Base-by-base conservation (phyloP, 2,329 filamentous ascomycete species). In the Macrophomina pseudophaseolina region DNA sequence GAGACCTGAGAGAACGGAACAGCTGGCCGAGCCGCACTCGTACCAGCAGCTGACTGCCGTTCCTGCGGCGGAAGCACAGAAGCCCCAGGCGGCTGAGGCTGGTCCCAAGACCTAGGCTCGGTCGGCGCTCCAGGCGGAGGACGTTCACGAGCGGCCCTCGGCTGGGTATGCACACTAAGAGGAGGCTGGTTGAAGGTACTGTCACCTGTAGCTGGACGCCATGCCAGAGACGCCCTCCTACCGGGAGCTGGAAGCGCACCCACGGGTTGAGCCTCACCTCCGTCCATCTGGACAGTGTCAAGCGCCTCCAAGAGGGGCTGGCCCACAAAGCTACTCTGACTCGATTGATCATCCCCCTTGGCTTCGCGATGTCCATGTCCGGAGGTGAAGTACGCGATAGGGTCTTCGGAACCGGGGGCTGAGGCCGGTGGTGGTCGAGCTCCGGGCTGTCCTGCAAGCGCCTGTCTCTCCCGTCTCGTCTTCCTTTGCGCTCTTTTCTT, bases 221-320 rank as follows among this genome's bases (percentile, higher is more conserved):
- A 46, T 6, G 48, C 48, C 14, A 64, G 8, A 23, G 51, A 53
- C 5, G 48, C 33, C 62, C 44, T 64, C 30, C 38, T 54, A 12
- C 30, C 44, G 9, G n/a, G 5, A 9, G n/a, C 51, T 3, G 16
- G 8, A 38, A 14, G 28, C 32, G 16, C 46, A 28, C 8, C 11
- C 18, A 28, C 46, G 11, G 18, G 2, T 32, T 64, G 28, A 9
- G 14, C 48, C 33, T 64, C 28, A 16, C 58, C 32, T 62, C 58
- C 42, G n/a, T 12, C 16, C 40, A n/a, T 38, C 63, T 51, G 40
- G 23, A 52, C 42, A 16, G 16, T 42, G 7, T 59, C 58, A 14
- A 68, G 56, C 5, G 42, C 58, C 16, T 67, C 59, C 11, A 68
- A 52, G n/a, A 68, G 44, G 6, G 52, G 28, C n/a, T 65, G 56